These are phyloP conservation scores for Starmerella powellii DNA, from an alignment of 805 yeast species.

Conservation along the genomic window DNA sequence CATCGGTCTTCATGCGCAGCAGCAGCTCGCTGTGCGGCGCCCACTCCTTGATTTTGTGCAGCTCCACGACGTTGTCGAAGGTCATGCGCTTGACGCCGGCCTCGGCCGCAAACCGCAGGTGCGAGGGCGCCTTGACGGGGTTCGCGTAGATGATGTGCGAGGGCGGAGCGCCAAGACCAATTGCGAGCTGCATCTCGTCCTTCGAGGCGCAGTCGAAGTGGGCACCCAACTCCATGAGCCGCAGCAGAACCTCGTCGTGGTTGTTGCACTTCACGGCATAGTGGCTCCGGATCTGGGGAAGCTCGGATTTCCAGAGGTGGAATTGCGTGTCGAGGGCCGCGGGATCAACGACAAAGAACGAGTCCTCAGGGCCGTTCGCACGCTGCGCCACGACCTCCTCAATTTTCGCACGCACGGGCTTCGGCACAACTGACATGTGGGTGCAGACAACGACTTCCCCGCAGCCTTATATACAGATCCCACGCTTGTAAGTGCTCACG, in stretches of 20 bases:
- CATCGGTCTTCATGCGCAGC: slow-evolving; percentile 80
- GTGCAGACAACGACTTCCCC: background rate
- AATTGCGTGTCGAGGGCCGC: slow-evolving; percentile 55
- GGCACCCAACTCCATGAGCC: slow-evolving; percentile 50
- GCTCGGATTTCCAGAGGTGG: slow-evolving; percentile 46
- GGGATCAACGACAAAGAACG: slow-evolving; percentile 80
- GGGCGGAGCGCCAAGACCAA: slow-evolving; percentile 36
- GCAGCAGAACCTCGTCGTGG: slow-evolving; percentile 44
- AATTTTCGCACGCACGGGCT: background rate
- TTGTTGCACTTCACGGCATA: slow-evolving; percentile 95
- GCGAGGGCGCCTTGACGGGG: slow-evolving; percentile 84
- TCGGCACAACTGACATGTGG: background rate
- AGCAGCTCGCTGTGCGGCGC: slow-evolving; percentile 63
- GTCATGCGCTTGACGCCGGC: slow-evolving; percentile 60
- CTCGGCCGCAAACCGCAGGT: slow-evolving; percentile 54
- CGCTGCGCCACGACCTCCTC: slow-evolving; percentile 2
- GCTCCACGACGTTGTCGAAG: slow-evolving; percentile 78
- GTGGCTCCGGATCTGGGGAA: slow-evolving; percentile 73
- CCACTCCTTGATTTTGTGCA: slow-evolving; percentile 52
- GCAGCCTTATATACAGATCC: no score
- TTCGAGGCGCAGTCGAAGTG: slow-evolving; percentile 92
- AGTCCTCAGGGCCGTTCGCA: slow-evolving; percentile 39
- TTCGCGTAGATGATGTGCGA: slow-evolving; percentile 75
- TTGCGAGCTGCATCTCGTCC: slow-evolving; percentile 60
- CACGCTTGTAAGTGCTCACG: no score